These are phyloP conservation scores for Maudiozyma serrabonitensis DNA, from an alignment of 805 yeast genomes.

Conservation along the genomic window DNA sequence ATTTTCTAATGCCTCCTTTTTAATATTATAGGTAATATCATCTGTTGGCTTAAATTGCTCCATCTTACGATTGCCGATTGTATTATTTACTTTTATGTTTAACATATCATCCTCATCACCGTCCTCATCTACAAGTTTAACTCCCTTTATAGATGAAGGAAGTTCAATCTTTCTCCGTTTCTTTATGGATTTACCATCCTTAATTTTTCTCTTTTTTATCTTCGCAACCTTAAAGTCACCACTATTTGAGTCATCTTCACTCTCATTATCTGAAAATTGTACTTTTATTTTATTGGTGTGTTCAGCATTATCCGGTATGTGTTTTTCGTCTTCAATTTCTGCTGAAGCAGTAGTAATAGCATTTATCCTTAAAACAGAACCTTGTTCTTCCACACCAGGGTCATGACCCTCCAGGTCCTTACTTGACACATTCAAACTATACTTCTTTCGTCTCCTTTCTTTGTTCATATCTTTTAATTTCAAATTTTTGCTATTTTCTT, in stretches of 20 bases:
- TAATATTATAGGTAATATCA: conserved; percentile 32
- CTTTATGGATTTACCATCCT: conserved; percentile 16
- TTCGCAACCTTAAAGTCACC: conserved; percentile 33
- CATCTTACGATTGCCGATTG: conserved; percentile 8
- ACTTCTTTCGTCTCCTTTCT: conserved; percentile 26
- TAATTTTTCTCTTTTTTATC: conserved; percentile 32
- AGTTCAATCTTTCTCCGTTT: conserved; percentile 20
- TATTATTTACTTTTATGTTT: not conserved
- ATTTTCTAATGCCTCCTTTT: conserved; percentile 20
- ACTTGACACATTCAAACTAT: conserved; percentile 13
- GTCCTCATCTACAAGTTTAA: conserved; percentile 27
- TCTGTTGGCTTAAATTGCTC: conserved; percentile 5
- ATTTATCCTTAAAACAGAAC: conserved; percentile 15
- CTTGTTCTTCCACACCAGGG: conserved; percentile 14
- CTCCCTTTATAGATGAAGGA: conserved; percentile 26
- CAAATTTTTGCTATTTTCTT: conserved; percentile 25
- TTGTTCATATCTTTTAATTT: conserved; percentile 26
- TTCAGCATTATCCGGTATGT: not conserved
- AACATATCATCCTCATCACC: conserved; percentile 4
- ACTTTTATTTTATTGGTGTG: conserved; percentile 18
- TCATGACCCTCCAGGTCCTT: conserved; percentile 12
- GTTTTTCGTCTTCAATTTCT: not conserved
- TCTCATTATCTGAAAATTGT: conserved; percentile 14
- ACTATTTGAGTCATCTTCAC: conserved; percentile 15
- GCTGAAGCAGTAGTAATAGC: conserved; percentile 3